These are phyloP conservation scores for Hypomontagnella monticulosa DNA, from an alignment of 495 filamentous ascomycete genomes.

Conservation along the genomic window DNA sequence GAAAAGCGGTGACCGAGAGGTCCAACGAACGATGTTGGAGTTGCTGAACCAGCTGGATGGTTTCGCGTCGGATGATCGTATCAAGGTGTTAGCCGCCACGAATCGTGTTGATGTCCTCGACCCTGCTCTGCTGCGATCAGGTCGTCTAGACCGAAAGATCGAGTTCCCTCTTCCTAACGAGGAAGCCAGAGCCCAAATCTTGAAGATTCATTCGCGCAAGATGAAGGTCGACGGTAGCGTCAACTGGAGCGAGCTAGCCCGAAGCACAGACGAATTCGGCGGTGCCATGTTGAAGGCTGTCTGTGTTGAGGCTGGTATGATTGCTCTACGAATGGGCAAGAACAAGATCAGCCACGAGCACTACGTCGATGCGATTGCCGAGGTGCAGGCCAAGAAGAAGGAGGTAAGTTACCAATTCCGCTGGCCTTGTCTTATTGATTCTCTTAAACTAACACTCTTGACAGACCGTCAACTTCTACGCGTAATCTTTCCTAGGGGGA, in stretches of 20 bases:
- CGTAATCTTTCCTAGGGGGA: conserved; percentile 58
- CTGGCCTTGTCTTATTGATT: neutral
- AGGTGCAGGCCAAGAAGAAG: conserved; percentile 99
- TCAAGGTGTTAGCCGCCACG: conserved; percentile 98
- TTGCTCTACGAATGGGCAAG: conserved; percentile 90
- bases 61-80: conserved; percentile 97
- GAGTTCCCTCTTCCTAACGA: conserved; percentile 99
- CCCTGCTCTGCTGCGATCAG: conserved; percentile 90
- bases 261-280: conserved; percentile 99
- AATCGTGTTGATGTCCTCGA: conserved; percentile 98
- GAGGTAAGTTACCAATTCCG: conserved; percentile 62
- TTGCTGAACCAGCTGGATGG: conserved; percentile 98
- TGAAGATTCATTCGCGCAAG: conserved; percentile 96
- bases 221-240: conserved; percentile 95
- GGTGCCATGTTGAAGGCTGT: conserved; percentile 98
- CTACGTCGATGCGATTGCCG: conserved; percentile 97
- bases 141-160: conserved; percentile 97
- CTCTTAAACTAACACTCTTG: conserved; percentile 43
- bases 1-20: conserved; percentile 97
- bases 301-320: conserved; percentile 99
- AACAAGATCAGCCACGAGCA: conserved; percentile 97
- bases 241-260: conserved; percentile 95
- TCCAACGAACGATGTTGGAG: conserved; percentile 98
- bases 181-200: conserved; percentile 95
- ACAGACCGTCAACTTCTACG: conserved; percentile 69